Conservation (phyloP, 148 eudicot genomes). For the Amaranthus palmeri region DNA sequence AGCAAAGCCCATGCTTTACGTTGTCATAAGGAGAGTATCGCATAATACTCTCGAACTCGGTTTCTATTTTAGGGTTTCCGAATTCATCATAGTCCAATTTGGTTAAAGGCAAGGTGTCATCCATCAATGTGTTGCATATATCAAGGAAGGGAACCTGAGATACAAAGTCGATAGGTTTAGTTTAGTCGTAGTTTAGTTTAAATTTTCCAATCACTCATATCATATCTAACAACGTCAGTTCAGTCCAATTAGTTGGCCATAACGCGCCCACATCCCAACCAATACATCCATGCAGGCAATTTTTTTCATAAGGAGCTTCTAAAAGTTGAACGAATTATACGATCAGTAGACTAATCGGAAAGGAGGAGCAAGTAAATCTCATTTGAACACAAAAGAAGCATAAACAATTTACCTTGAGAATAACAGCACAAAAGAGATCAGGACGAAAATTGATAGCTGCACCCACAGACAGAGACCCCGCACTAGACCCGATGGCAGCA, state of each 20-base stretch:
- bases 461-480: constrained; percentile 79
- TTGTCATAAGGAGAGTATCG: constrained; percentile 89
- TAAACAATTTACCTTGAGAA: constrained; percentile 56
- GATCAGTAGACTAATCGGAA: background rate
- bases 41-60: constrained; percentile 50
- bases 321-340: background rate
- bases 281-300: background rate
- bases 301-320: background rate
- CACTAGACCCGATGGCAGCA: constrained; percentile 76
- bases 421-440: constrained; percentile 63
- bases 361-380: background rate
- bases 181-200: no score
- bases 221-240: no score
- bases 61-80: constrained; percentile 72
- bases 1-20: constrained; percentile 54
- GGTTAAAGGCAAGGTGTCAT: constrained; percentile 77
- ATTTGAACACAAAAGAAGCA: background rate
- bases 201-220: background rate
- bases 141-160: constrained; percentile 93
- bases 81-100: constrained; percentile 91
- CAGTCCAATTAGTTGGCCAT: no score
- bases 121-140: constrained; percentile 85
- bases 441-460: constrained; percentile 81
- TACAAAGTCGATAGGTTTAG: background rate
- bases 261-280: background rate